Evolutionary conservation across 2,329 filamentous ascomycete genomes (phyloP).

Genomic region (Ambrosiella cleistominuta): DNA sequence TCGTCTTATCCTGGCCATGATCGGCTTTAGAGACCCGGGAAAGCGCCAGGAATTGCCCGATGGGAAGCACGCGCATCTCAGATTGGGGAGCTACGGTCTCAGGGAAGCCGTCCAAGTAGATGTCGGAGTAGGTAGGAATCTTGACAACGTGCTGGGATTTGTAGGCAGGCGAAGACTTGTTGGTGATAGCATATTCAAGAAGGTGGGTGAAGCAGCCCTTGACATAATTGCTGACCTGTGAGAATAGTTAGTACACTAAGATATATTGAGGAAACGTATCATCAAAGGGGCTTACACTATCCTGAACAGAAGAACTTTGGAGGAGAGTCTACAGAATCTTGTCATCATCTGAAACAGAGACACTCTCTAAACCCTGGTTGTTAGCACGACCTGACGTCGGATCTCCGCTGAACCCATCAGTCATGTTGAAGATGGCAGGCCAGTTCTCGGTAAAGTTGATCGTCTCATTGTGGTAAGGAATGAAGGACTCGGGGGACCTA

Average conservation of each 20-base stretch:
- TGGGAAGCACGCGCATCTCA: conserved; percentile 46
- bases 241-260: background rate
- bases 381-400: conserved; percentile 47
- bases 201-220: conserved; percentile 41
- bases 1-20: conserved; percentile 32
- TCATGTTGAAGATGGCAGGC: conserved; percentile 40
- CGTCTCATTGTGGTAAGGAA: background rate
- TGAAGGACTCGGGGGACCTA: conserved; percentile 2
- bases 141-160: conserved; percentile 47
- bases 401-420: conserved; percentile 33
- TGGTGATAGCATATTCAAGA: conserved; percentile 41
- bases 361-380: conserved; percentile 59
- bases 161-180: conserved; percentile 27
- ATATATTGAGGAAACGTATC: background rate
- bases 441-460: conserved; percentile 44
- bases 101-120: conserved; percentile 27
- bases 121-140: conserved; percentile 40
- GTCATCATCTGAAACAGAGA: conserved; percentile 45
- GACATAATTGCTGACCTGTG: conserved; percentile 13
- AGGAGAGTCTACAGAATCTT: conserved; percentile 46
- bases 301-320: conserved; percentile 38
- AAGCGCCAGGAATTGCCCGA: conserved; percentile 48
- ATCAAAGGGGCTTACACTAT: conserved; percentile 13
- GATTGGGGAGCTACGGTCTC: conserved; percentile 43
- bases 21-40: conserved; percentile 45